Conservation (phyloP, 2,329 filamentous ascomycete genomes). For the Aspergillus luchuensis region DNA sequence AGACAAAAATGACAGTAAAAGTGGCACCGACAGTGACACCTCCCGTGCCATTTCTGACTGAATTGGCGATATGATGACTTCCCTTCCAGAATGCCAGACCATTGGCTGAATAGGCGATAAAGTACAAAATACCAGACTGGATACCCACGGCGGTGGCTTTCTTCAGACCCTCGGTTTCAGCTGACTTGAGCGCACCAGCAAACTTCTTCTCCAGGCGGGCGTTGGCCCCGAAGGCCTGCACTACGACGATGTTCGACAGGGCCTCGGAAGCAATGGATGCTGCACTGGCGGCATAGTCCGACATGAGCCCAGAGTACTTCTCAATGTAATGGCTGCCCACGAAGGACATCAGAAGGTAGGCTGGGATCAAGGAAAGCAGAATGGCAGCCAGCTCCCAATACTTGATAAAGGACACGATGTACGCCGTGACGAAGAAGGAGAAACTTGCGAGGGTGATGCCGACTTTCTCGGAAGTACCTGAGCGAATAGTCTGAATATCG, state of each 20-base stretch:
- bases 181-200: constrained; percentile 52
- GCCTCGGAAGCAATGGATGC: constrained; percentile 65
- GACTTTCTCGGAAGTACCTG: constrained; percentile 71
- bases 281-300: constrained; percentile 58
- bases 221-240: constrained; percentile 65
- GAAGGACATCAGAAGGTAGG: constrained; percentile 62
- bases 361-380: constrained; percentile 63
- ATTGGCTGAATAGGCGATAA: constrained; percentile 68
- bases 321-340: constrained; percentile 58
- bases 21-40: constrained; percentile 38
- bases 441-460: constrained; percentile 64
- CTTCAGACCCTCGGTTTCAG: constrained; percentile 57
- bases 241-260: constrained; percentile 61
- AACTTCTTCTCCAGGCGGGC: constrained; percentile 63
- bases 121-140: constrained; percentile 65
- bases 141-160: constrained; percentile 60
- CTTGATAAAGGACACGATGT: constrained; percentile 68
- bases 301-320: constrained; percentile 54
- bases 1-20: constrained; percentile 44
- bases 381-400: constrained; percentile 65
- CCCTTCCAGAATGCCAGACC: constrained; percentile 70
- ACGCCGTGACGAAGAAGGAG: constrained; percentile 68
- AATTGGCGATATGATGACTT: constrained; percentile 55
- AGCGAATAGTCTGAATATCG: constrained; percentile 68
- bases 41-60: constrained; percentile 19